phyloP scores from a whole-genome alignment of 371 early-diverging fungal genomes.

The Syncephalastrum contaminatum region DNA sequence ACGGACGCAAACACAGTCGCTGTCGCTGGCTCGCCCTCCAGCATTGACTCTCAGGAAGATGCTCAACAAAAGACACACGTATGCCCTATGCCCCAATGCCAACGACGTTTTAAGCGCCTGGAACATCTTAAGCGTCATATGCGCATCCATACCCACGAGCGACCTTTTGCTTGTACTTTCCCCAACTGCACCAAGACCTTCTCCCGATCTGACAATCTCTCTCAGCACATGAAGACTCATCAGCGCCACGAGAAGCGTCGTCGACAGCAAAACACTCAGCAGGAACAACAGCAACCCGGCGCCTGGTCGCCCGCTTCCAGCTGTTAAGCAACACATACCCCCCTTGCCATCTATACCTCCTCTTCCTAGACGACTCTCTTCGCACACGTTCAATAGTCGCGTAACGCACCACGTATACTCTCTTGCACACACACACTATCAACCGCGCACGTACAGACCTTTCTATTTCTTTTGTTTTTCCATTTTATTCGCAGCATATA shows the following conservation, averaged over 20 bases:
- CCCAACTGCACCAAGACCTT: constrained; percentile 75
- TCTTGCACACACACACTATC: neutral
- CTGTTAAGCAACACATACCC: neutral
- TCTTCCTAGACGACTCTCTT: constrained; percentile 4
- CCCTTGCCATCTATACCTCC: neutral
- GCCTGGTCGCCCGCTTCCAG: constrained; percentile 9
- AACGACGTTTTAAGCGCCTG: constrained; percentile 68
- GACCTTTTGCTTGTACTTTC: constrained; percentile 67
- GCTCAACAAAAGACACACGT: constrained; percentile 33
- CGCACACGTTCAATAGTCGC: neutral
- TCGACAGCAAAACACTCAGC: constrained; percentile 20
- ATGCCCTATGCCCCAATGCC: constrained; percentile 51
- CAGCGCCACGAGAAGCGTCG: constrained; percentile 40
- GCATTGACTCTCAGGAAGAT: neutral
- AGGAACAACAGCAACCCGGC: constrained; percentile 9
- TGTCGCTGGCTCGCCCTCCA: too few species aligned
- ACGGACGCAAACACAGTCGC: too few species aligned
- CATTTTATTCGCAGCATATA: too few species aligned
- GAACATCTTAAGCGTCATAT: constrained; percentile 91
- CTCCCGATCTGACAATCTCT: constrained; percentile 74
- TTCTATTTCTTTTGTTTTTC: too few species aligned
- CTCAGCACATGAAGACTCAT: constrained; percentile 64
- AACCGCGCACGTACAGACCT: too few species aligned
- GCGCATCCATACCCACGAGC: constrained; percentile 82
- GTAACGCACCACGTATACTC: neutral